A percentile compares a stretch with the other conserved stretches of the same genome.
These are phyloP conservation scores for Pseudocercospora crystallina DNA, from an alignment of 2,329 filamentous ascomycete genomes.

Conservation along the genomic window DNA sequence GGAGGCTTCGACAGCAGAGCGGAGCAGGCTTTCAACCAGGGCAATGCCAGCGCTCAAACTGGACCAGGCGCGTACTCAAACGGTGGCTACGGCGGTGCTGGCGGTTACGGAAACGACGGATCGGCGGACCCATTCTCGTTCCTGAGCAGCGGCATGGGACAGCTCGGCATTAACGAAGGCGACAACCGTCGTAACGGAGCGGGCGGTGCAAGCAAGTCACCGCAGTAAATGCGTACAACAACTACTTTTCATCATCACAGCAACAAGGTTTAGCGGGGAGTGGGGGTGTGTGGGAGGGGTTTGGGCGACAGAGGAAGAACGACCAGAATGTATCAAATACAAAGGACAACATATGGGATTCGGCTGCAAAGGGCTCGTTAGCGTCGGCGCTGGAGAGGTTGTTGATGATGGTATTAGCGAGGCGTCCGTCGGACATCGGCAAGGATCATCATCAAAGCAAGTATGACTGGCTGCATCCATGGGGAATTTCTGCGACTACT, in stretches of 20 bases:
- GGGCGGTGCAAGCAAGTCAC: slow-evolving; percentile 31
- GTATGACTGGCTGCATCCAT: slow-evolving; percentile 9
- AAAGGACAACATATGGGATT: slow-evolving; percentile 29
- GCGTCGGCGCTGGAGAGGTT: slow-evolving; percentile 27
- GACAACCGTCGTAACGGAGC: slow-evolving; percentile 44
- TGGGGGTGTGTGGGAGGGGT: background rate
- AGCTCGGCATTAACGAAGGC: slow-evolving; percentile 66
- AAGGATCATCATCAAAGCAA: slow-evolving; percentile 21
- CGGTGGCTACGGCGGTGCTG: slow-evolving; percentile 51
- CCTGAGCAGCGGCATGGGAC: slow-evolving; percentile 70
- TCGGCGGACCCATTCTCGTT: slow-evolving; percentile 79
- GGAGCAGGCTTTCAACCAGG: slow-evolving; percentile 82
- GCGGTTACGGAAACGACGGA: slow-evolving; percentile 49
- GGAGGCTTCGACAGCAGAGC: slow-evolving; percentile 86
- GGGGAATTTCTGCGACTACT: no score
- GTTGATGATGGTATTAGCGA: slow-evolving; percentile 27
- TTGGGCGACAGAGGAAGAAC: slow-evolving; percentile 2
- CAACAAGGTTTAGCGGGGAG: background rate
- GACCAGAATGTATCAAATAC: slow-evolving; percentile 24
- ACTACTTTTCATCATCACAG: background rate
- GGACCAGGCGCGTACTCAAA: slow-evolving; percentile 59
- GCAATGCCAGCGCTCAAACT: slow-evolving; percentile 74
- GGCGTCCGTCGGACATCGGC: slow-evolving; percentile 21
- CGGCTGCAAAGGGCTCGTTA: slow-evolving; percentile 26
- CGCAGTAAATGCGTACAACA: slow-evolving; percentile 29